Evolutionary conservation across 768 basidiomycete genomes (phyloP).

Genomic region (Boletales sp.): DNA sequence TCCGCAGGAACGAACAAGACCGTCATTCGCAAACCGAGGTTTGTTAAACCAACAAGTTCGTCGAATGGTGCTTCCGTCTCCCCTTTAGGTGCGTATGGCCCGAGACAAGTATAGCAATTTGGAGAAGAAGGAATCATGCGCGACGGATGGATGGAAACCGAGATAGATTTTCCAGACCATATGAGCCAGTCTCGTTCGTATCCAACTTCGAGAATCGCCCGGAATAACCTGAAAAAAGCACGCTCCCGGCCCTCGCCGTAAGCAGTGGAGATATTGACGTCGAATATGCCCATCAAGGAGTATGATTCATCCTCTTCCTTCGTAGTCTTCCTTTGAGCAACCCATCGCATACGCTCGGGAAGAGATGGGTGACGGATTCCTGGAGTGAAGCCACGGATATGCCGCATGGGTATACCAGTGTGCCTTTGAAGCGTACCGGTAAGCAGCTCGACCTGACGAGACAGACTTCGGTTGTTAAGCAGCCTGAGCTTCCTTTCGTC

Average conservation of each 20-base stretch:
- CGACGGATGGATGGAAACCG: neutral
- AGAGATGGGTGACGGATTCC: neutral
- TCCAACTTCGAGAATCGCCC: neutral
- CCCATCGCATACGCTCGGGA: constrained; percentile 2
- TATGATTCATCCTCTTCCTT: neutral
- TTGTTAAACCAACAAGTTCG: neutral
- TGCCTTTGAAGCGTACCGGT: neutral
- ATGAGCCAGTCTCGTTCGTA: neutral
- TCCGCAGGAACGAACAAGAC: neutral
- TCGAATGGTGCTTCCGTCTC: neutral
- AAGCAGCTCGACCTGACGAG: neutral
- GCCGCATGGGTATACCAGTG: neutral
- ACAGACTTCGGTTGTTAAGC: neutral
- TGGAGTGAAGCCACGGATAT: neutral
- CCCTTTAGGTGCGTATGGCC: neutral
- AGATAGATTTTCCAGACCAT: neutral
- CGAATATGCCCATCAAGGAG: constrained; percentile 1
- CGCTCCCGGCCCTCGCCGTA: constrained; percentile 1
- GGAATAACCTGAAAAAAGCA: neutral
- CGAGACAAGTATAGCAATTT: neutral
- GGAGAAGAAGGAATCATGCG: neutral
- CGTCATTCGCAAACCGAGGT: neutral
- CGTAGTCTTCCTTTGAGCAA: neutral
- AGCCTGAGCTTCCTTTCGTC: neutral
- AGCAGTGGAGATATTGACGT: neutral